phyloP scores from a whole-genome alignment of 1,139 yeast genomes.

The Diutina neorugosa region DNA sequence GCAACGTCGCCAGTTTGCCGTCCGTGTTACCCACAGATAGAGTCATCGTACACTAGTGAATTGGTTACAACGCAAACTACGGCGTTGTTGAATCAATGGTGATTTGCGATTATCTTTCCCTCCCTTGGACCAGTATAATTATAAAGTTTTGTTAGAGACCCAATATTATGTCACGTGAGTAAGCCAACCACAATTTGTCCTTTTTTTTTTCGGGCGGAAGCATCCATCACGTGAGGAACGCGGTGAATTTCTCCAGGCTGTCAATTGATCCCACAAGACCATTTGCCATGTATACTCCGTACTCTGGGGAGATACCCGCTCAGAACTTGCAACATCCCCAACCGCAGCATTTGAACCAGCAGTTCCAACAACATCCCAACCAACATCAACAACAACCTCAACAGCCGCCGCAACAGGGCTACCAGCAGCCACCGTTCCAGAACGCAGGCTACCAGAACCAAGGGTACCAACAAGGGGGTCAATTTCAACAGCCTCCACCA shows the following conservation, averaged over 20 bases:
- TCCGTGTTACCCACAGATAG: no score
- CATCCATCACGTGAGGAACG: not conserved
- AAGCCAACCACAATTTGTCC: not conserved
- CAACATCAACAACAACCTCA: no score
- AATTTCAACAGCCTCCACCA: conserved; percentile 5
- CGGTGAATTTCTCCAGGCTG: not conserved
- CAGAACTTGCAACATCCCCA: conserved; percentile 3
- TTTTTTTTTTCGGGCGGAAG: not conserved
- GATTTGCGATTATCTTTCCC: no score
- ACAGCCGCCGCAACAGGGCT: conserved; percentile 8
- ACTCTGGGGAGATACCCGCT: not conserved
- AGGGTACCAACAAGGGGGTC: conserved; percentile 4
- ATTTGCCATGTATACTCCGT: conserved; percentile 1
- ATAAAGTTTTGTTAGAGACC: not conserved
- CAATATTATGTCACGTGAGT: not conserved
- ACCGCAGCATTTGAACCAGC: conserved; percentile 10
- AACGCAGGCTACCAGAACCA: conserved; percentile 9
- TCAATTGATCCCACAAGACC: not conserved
- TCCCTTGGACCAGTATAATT: not conserved
- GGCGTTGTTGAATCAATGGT: no score
- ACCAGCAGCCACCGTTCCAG: conserved; percentile 2
- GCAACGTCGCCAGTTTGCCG: not conserved
- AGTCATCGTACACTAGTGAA: no score
- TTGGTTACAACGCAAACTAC: no score
- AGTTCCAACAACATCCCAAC: conserved; percentile 11